Base-by-base conservation (phyloP, 495 filamentous ascomycete species). In the Aspergillus affinis region DNA sequence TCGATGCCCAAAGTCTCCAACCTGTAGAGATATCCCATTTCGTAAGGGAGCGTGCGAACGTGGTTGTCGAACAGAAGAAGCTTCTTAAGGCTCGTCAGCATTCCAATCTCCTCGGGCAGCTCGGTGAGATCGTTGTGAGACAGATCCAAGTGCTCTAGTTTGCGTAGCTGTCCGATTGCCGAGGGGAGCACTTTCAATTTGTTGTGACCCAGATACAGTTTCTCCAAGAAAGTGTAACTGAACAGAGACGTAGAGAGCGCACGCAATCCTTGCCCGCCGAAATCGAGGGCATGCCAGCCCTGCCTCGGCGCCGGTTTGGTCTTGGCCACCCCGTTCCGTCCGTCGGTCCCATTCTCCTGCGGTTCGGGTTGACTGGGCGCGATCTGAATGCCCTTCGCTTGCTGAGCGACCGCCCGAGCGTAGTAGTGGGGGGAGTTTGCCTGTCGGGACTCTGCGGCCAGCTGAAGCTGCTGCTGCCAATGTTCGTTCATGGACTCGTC, bases 151-250 rank as follows among this genome's bases (percentile, higher is more conserved):
- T 88, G 82, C 17, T 79, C 87, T 51, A 99, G 76, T 48, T 86
- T 84, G 59, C 92, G 85, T 56, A 99, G 80, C 61, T 86, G 80
- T 21, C 94, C 92, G 70, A 99, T 90, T 7, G 86, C 76, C 23
- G 88, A 70, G 17, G 93, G 91, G 0, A 99, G 76, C 48, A 77
- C 78, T 17, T 86, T 85, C 44, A 99, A 79, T 68, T 90, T 90
- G 79, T 99, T 98, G 65, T 90, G 88, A 63, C 90, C 91, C 36
- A 98, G 85, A 70, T 94, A 96, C 21, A 99, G 81, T 68, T 92
- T 92, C 59, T 89, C 88, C 54, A 98, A 80, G 71, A 98, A 97
- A 18, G 74, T 79, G 74, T 97, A 98, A 61, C 82, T 77, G 73
- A 99, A 99, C 48, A 99, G 77, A 19, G 88, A 81, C 8, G 83